phyloP scores from a whole-genome alignment of 108 stramenopile species.

The Cyclotella cryptica region DNA sequence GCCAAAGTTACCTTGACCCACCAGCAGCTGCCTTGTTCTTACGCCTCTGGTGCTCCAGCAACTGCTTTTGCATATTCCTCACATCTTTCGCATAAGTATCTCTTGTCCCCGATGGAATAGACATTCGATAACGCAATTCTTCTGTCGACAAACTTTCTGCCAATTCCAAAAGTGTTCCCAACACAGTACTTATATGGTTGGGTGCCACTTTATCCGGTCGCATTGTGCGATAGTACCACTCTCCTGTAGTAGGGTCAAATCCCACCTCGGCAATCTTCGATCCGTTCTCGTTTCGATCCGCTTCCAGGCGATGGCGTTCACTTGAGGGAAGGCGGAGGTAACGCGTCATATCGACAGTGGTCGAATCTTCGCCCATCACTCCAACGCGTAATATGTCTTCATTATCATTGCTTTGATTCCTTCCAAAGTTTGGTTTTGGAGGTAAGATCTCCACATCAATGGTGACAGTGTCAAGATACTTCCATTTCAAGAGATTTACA shows the following conservation, averaged over 20 bases:
- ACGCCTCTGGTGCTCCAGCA: constrained; percentile 74
- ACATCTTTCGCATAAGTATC: constrained; percentile 88
- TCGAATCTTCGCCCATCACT: constrained; percentile 80
- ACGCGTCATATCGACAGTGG: constrained; percentile 84
- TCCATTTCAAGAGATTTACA: constrained; percentile 93
- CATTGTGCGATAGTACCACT: constrained; percentile 93
- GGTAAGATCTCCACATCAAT: constrained; percentile 92
- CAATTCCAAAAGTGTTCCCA: constrained; percentile 88
- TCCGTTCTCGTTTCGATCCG: constrained; percentile 69
- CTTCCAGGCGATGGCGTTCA: constrained; percentile 85
- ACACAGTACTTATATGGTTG: constrained; percentile 86
- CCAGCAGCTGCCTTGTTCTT: constrained; percentile 52
- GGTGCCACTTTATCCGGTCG: constrained; percentile 87
- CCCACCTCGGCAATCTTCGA: constrained; percentile 89
- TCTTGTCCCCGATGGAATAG: constrained; percentile 72
- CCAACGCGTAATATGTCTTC: constrained; percentile 68
- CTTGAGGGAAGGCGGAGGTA: constrained; percentile 75
- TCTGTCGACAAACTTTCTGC: constrained; percentile 86
- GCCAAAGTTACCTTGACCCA: constrained; percentile 16
- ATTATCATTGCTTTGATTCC: constrained; percentile 34
- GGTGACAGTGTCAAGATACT: constrained; percentile 95
- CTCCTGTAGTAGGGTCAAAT: constrained; percentile 88
- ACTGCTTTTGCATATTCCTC: constrained; percentile 79
- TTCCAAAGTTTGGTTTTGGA: constrained; percentile 37
- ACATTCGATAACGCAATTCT: constrained; percentile 88